Percentiles rank a stretch among this genome's conserved stretches.
Conservation (phyloP, 2,329 filamentous ascomycete genomes). For the Nakataea oryzae region DNA sequence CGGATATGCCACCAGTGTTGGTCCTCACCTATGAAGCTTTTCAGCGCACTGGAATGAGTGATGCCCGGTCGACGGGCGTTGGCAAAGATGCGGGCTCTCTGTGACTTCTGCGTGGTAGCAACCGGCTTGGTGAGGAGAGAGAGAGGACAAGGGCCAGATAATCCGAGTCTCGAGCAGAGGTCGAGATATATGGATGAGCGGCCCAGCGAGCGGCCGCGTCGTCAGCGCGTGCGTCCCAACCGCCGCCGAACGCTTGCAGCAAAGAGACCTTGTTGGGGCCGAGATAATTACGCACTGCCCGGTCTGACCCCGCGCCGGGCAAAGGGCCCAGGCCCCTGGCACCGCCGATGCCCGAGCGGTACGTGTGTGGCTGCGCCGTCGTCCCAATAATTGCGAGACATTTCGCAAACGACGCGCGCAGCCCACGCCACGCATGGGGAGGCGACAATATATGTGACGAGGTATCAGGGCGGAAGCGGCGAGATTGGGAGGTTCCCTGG, state of each 20-base stretch:
- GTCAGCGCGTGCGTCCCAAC: neutral
- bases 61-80: neutral
- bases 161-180: neutral
- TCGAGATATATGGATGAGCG: neutral
- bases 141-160: neutral
- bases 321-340: neutral
- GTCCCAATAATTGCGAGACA: neutral
- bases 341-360: neutral
- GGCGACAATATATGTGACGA: neutral
- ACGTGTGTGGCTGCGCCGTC: neutral
- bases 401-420: neutral
- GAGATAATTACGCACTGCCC: neutral
- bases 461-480: neutral
- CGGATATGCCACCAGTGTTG: neutral
- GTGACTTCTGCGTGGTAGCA: neutral
- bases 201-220: neutral
- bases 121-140: neutral
- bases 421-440: neutral
- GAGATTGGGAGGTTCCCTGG: no score
- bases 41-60: neutral
- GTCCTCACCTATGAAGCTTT: neutral
- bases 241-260: no score
- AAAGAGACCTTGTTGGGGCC: no score
- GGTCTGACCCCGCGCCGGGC: neutral
- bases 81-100: neutral